Percentiles rank a stretch among this genome's conserved stretches.
These are phyloP conservation scores for Penicillium concentricum DNA, from an alignment of 2,329 filamentous ascomycete genomes.

Conservation along the genomic window DNA sequence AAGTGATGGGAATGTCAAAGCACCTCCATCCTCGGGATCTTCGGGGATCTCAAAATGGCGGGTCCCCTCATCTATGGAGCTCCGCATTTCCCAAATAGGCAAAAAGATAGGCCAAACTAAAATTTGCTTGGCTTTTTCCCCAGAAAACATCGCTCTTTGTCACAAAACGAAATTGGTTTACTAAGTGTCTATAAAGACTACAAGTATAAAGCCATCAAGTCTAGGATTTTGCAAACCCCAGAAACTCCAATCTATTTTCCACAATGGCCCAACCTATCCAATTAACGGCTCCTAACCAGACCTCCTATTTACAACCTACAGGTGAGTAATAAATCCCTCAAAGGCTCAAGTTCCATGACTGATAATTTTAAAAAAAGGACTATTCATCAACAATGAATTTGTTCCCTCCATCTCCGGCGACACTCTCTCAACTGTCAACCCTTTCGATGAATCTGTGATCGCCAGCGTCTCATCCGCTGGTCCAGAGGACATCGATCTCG, in stretches of 20 bases:
- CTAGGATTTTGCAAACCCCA: neutral
- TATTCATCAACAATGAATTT: slow-evolving; percentile 3
- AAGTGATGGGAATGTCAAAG: neutral
- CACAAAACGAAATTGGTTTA: neutral
- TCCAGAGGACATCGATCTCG: neutral
- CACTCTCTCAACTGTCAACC: neutral
- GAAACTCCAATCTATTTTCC: neutral
- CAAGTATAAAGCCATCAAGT: neutral
- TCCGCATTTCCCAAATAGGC: neutral
- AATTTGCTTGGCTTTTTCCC: neutral
- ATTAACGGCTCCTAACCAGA: neutral
- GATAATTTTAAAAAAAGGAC: neutral
- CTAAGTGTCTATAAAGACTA: neutral
- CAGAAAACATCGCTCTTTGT: neutral
- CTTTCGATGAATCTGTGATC: neutral
- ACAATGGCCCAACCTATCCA: slow-evolving; percentile 1
- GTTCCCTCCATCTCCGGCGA: neutral
- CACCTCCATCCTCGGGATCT: neutral
- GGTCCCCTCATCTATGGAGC: neutral
- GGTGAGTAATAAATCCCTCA: neutral
- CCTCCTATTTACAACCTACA: neutral
- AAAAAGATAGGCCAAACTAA: neutral
- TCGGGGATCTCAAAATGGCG: neutral
- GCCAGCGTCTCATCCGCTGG: neutral
- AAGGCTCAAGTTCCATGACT: neutral